A percentile compares a stretch with the other conserved stretches of the same genome.
These are phyloP conservation scores for Suillus fuscotomentosus DNA, from an alignment of 768 basidiomycete species.

Conservation along the genomic window DNA sequence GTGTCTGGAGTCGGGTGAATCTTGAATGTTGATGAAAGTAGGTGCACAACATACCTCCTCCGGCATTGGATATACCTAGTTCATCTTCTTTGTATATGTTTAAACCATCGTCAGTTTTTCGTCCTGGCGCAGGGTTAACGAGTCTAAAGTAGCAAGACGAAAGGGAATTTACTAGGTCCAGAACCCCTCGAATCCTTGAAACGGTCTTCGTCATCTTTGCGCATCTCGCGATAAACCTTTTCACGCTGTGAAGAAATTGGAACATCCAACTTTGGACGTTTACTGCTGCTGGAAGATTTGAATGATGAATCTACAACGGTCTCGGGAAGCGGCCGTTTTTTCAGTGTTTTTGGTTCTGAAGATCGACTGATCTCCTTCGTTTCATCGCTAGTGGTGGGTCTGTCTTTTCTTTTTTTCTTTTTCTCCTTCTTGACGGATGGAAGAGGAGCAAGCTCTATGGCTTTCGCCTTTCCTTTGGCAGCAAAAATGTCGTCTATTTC, in stretches of 20 bases:
- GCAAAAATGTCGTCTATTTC: constrained; percentile 90
- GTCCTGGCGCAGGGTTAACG: constrained; percentile 46
- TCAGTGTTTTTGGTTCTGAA: constrained; percentile 18
- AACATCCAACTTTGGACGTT: constrained; percentile 37
- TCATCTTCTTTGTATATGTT: constrained; percentile 81
- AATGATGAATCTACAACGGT: constrained; percentile 67
- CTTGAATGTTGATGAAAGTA: constrained; percentile 13
- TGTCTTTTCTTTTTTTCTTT: constrained; percentile 39
- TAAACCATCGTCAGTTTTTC: constrained; percentile 79
- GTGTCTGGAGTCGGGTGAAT: constrained; percentile 55
- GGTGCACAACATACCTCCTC: constrained; percentile 59
- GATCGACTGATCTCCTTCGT: constrained; percentile 7
- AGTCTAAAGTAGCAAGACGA: constrained; percentile 3
- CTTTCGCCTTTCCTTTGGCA: constrained; percentile 40
- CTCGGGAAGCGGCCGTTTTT: constrained; percentile 43
- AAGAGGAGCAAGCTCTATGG: constrained; percentile 27
- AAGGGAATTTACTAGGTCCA: constrained; percentile 54
- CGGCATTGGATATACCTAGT: constrained; percentile 62
- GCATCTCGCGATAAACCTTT: constrained; percentile 24
- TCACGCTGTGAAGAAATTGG: constrained; percentile 9
- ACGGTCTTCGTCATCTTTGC: constrained; percentile 38
- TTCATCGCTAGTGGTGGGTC: neutral
- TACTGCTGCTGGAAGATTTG: constrained; percentile 25
- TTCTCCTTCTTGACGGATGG: constrained; percentile 40
- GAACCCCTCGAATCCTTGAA: constrained; percentile 79